Conservation (phyloP, 495 filamentous ascomycete genomes). For the Trichoderma erinaceum region DNA sequence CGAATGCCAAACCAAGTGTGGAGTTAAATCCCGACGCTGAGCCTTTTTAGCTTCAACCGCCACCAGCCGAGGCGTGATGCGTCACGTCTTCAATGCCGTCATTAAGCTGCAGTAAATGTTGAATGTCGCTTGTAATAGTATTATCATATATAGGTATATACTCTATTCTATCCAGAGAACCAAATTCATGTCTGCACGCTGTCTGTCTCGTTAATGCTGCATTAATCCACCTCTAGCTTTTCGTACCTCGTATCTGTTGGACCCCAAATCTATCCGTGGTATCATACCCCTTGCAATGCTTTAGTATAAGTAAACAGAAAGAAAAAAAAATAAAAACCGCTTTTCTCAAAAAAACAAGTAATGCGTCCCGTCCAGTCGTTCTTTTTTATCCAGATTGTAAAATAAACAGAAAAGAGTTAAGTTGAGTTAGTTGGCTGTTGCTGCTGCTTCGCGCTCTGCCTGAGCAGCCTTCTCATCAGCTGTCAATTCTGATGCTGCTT, state of each 20-base stretch:
- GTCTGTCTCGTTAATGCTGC: background rate
- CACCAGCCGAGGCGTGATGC: background rate
- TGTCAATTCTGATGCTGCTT: constrained; percentile 63
- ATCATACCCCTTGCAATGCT: too few relatives aligned
- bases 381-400: background rate
- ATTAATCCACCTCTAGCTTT: background rate
- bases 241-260: background rate
- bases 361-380: background rate
- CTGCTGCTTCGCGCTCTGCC: background rate
- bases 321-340: background rate
- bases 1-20: background rate
- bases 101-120: too few relatives aligned
- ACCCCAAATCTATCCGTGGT: background rate
- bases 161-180: background rate
- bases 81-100: too few relatives aligned
- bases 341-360: background rate
- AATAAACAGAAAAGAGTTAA: background rate
- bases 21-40: background rate
- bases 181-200: background rate
- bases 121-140: too few relatives aligned
- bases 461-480: constrained; percentile 50
- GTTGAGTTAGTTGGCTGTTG: background rate
- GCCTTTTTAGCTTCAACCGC: background rate
- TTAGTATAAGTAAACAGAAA: too few relatives aligned
- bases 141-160: background rate